Conservation (phyloP, 331 rosid species). For the Phaseolus coccineus region DNA sequence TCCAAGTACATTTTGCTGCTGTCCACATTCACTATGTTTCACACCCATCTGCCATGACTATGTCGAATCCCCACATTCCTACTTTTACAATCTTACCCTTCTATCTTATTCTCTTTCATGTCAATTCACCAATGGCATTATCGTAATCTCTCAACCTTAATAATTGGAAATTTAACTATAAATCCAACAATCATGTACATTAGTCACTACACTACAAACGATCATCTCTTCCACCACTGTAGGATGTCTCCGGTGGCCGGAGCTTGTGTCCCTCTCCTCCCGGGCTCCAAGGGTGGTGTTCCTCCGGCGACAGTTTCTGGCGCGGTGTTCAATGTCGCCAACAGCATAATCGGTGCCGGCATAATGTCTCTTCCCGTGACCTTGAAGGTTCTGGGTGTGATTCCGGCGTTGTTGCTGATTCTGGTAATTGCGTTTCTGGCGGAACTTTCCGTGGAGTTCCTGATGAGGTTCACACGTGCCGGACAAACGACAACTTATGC, state of each 20-base stretch:
- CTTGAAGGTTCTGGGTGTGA: slow-evolving; percentile 78
- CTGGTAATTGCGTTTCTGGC: slow-evolving; percentile 62
- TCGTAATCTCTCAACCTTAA: slow-evolving; percentile 30
- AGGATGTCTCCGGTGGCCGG: slow-evolving; percentile 66
- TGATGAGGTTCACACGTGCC: slow-evolving; percentile 79
- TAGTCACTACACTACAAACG: background rate
- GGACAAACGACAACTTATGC: slow-evolving; percentile 77
- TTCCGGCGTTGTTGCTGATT: slow-evolving; percentile 74
- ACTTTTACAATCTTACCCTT: slow-evolving; percentile 38
- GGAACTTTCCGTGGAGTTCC: slow-evolving; percentile 74
- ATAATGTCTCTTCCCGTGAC: slow-evolving; percentile 95
- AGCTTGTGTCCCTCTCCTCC: slow-evolving; percentile 58
- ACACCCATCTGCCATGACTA: background rate
- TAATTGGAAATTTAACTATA: slow-evolving; percentile 17
- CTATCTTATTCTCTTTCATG: background rate
- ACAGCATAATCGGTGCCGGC: slow-evolving; percentile 91
- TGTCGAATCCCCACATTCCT: background rate
- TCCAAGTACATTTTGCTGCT: background rate
- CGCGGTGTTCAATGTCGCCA: slow-evolving; percentile 86
- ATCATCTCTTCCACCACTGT: background rate
- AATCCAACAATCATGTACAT: background rate
- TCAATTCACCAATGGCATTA: background rate
- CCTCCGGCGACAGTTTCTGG: slow-evolving; percentile 62
- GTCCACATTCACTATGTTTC: background rate
- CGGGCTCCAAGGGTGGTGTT: background rate